Conservation (phyloP, 1,139 yeast genomes). For the Petasospora fabianii region DNA sequence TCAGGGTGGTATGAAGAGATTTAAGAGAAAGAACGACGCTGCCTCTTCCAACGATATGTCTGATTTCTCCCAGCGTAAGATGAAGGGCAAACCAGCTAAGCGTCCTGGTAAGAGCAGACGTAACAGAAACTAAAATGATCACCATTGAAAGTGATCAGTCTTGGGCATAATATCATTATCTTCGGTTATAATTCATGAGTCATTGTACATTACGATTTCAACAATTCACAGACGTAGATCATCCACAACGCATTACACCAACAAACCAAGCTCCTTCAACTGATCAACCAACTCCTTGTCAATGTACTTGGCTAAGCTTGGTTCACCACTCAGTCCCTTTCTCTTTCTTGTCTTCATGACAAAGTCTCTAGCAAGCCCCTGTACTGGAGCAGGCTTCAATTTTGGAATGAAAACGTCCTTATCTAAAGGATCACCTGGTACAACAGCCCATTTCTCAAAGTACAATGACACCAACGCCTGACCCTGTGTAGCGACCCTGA, state of each 20-base stretch:
- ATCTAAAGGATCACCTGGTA: slow-evolving; percentile 93
- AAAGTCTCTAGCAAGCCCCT: slow-evolving; percentile 81
- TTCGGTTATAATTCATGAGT: background rate
- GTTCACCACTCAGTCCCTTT: slow-evolving; percentile 81
- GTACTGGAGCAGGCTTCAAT: slow-evolving; percentile 68
- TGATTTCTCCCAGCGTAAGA: slow-evolving; percentile 55
- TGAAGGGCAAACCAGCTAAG: slow-evolving; percentile 47
- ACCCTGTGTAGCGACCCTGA: slow-evolving; percentile 74
- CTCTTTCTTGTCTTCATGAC: slow-evolving; percentile 84
- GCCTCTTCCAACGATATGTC: slow-evolving; percentile 68
- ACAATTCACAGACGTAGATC: background rate
- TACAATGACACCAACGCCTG: slow-evolving; percentile 66
- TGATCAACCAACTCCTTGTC: slow-evolving; percentile 56
- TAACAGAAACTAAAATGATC: slow-evolving; percentile 16
- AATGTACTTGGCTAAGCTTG: slow-evolving; percentile 65
- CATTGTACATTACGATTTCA: slow-evolving; percentile 2
- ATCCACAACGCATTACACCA: slow-evolving; percentile 2
- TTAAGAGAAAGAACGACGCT: slow-evolving; percentile 69
- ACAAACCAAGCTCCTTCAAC: slow-evolving; percentile 45
- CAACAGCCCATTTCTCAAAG: slow-evolving; percentile 70
- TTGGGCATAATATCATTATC: slow-evolving; percentile 1
- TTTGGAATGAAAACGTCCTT: slow-evolving; percentile 57
- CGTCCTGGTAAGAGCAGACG: slow-evolving; percentile 82
- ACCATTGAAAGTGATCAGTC: background rate
- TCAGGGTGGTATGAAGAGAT: slow-evolving; percentile 75